Percentiles rank a stretch among this genome's conserved stretches.
phyloP scores from a whole-genome alignment of 2,329 filamentous ascomycete genomes.

The Fusarium subtropicale region DNA sequence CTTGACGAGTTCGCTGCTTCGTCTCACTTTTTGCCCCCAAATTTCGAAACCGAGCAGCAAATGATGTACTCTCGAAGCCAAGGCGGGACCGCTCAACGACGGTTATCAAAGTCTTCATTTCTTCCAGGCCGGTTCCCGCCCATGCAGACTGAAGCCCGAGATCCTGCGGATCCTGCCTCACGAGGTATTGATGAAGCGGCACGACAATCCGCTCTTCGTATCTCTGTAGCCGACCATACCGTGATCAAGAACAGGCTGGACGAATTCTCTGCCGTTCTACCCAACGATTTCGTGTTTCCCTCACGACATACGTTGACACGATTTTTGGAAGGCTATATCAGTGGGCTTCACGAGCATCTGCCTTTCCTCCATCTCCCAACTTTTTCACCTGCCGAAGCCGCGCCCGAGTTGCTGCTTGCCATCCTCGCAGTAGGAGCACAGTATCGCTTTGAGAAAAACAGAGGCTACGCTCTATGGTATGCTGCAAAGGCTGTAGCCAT shows the following conservation, averaged over 20 bases:
- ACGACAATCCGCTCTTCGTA: conserved; percentile 57
- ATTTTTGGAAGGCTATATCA: conserved; percentile 77
- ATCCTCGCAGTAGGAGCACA: conserved; percentile 75
- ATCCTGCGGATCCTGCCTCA: conserved; percentile 47
- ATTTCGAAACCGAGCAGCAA: conserved; percentile 65
- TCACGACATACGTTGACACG: conserved; percentile 75
- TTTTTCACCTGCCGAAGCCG: conserved; percentile 70
- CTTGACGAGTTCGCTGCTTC: conserved; percentile 67
- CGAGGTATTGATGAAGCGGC: conserved; percentile 50
- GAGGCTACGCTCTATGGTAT: conserved; percentile 71
- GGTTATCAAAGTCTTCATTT: conserved; percentile 60
- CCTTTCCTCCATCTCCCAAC: conserved; percentile 76
- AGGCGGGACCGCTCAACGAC: conserved; percentile 54
- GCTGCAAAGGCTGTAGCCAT: conserved; percentile 68
- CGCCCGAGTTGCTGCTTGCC: conserved; percentile 74
- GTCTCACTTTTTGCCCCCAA: conserved; percentile 66
- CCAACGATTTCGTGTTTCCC: conserved; percentile 73
- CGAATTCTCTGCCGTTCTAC: conserved; percentile 70
- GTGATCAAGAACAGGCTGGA: conserved; percentile 69
- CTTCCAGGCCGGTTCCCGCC: conserved; percentile 68
- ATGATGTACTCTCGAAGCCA: conserved; percentile 63
- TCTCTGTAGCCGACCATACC: conserved; percentile 66
- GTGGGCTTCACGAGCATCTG: conserved; percentile 70
- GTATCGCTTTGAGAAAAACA: conserved; percentile 71
- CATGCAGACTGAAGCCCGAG: conserved; percentile 64